Percentiles rank a stretch among this genome's conserved stretches.
Evolutionary conservation across 2,329 filamentous ascomycete species (phyloP).

Genomic region (Thyridium curvatum): DNA sequence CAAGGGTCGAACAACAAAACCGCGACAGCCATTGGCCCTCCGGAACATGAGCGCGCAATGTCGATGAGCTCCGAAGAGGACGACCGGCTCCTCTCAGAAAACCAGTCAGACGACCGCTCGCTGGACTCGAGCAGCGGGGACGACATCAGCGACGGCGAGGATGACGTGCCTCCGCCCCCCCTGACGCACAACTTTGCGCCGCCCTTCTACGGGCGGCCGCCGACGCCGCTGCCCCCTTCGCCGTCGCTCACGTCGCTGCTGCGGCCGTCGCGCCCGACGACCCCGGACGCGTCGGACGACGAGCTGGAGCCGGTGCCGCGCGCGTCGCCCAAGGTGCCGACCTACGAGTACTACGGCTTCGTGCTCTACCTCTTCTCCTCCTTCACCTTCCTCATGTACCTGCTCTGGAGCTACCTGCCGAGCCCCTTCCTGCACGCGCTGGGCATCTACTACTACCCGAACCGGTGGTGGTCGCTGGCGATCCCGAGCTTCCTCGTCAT

Average conservation of each 20-base stretch:
- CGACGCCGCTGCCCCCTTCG: constrained; percentile 86
- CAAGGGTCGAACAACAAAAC: too few species aligned
- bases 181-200: constrained; percentile 58
- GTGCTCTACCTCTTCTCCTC: constrained; percentile 89
- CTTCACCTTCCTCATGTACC: constrained; percentile 67
- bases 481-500: constrained; percentile 88
- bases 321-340: constrained; percentile 90
- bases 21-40: too few species aligned
- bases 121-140: constrained; percentile 9
- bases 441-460: constrained; percentile 94
- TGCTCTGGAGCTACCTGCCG: constrained; percentile 84
- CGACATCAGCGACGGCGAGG: constrained; percentile 21
- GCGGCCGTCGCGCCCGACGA: constrained; percentile 84
- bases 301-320: constrained; percentile 75
- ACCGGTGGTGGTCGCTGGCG: constrained; percentile 95
- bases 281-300: constrained; percentile 84
- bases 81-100: constrained; percentile 9
- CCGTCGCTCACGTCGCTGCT: constrained; percentile 89
- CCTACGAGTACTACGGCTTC: constrained; percentile 99
- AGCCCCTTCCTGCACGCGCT: constrained; percentile 87
- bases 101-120: constrained; percentile 7
- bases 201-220: constrained; percentile 96
- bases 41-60: constrained; percentile 1
- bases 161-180: constrained; percentile 35
- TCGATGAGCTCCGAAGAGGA: constrained; percentile 11